Evolutionary conservation across 1,139 yeast genomes (phyloP), one percentile per base, ranked within the genome.

Genomic region (Pichia sp.): DNA sequence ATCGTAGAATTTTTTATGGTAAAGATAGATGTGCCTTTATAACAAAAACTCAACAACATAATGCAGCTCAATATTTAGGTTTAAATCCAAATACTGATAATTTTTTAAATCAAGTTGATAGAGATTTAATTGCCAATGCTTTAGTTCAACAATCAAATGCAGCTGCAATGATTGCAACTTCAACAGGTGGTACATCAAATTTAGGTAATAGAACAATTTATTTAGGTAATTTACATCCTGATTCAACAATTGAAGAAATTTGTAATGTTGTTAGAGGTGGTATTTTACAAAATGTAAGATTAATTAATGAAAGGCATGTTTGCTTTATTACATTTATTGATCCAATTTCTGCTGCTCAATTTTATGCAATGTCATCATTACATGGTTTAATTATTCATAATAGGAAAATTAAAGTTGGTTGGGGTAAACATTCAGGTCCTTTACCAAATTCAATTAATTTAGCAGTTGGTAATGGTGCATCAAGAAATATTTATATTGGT

Each of bases 1-100:
- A 77, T 56, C 75, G 74, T 51, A 78, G 77, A 61, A 77, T 81
- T 46, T 78, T 76, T 58, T 79, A 78, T 56, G 83, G 83, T 53
- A 79, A 79, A 53, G 83, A 85, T 62, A 65, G 84, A 60, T 79
- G 84, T 67, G 84, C 84, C 5, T 79, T 79, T 61, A 86, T 90
- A 46, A 88, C 97, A 37, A 88, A 87, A 66, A 86, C 97, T 32
- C 97, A 92, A 68, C 96, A 89, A 67, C 97, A 90, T 64, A 89
- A 90, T 66, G 97, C 97, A 28, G 96, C 97, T 7, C 96, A 90
- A 67, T 90, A 88, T 65, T 72, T 90, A 53, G 97, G 97, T 2
- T 75, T 89, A 57, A 89, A 90, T 39, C 95, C 95, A 28, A 95
- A 95, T 31, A 81, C 83, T 79, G 96, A 86, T 63, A 89, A 86